Evolutionary conservation across 2,329 filamentous ascomycete genomes (phyloP).

Genomic region (Exophiala mesophila): DNA sequence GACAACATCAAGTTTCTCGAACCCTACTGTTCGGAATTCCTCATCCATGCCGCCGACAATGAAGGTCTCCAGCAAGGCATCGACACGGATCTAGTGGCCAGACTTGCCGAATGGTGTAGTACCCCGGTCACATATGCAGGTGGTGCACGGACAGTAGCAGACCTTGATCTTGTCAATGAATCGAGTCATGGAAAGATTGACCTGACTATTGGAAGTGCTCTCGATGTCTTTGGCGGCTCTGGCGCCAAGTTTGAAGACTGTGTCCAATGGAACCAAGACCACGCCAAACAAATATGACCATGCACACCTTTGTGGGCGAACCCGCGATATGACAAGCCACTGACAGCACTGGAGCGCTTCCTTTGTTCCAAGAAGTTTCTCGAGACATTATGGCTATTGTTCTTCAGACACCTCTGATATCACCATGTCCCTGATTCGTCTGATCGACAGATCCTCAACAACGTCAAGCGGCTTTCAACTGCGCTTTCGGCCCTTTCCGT

Average conservation of each 20-base stretch:
- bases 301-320: too few relatives aligned
- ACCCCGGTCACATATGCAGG: constrained; percentile 96
- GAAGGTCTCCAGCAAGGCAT: constrained; percentile 90
- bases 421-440: too few relatives aligned
- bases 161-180: constrained; percentile 74
- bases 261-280: constrained; percentile 70
- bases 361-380: too few relatives aligned
- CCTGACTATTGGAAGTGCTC: constrained; percentile 89
- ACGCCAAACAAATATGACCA: constrained; percentile 27
- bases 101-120: constrained; percentile 75
- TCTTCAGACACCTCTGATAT: too few relatives aligned
- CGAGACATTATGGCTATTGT: too few relatives aligned
- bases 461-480: too few relatives aligned
- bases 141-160: constrained; percentile 75
- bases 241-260: constrained; percentile 87
- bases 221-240: constrained; percentile 90
- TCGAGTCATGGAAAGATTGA: constrained; percentile 80
- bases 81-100: constrained; percentile 74
- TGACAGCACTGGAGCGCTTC: too few relatives aligned
- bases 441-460: too few relatives aligned
- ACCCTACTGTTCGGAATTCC: constrained; percentile 91
- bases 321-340: too few relatives aligned
- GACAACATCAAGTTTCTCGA: constrained; percentile 76
- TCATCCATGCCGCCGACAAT: constrained; percentile 95
- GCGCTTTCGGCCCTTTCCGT: too few relatives aligned